These are phyloP conservation scores for Asterella californica DNA, from an alignment of 225 moss, liverwort and hornwort genomes.

Conservation along the genomic window DNA sequence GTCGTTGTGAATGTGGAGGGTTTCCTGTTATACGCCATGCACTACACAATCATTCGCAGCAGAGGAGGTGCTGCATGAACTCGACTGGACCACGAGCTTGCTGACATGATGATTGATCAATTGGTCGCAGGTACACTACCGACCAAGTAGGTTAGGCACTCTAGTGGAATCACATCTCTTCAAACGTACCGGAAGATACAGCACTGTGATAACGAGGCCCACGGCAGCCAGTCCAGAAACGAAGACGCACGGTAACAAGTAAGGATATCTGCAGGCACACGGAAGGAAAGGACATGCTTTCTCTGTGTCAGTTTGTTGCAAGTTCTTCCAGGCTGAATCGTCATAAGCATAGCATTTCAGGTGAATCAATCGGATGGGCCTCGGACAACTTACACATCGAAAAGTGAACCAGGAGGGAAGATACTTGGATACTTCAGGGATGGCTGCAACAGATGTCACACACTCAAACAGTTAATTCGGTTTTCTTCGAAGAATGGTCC, in stretches of 20 bases:
- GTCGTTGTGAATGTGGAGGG: constrained; percentile 27
- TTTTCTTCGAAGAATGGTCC: too few relatives aligned
- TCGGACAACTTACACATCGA: constrained; percentile 7
- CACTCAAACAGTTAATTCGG: too few relatives aligned
- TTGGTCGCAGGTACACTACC: too few relatives aligned
- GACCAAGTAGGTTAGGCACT: not conserved
- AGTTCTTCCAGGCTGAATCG: too few relatives aligned
- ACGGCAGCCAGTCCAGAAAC: constrained; percentile 23
- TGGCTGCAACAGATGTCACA: constrained; percentile 7
- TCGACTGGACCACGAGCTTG: too few relatives aligned
- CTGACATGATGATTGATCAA: too few relatives aligned
- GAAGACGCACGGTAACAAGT: constrained; percentile 35
- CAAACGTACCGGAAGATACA: constrained; percentile 11
- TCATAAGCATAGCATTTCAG: too few relatives aligned
- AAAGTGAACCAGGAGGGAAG: constrained; percentile 26
- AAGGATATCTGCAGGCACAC: constrained; percentile 29
- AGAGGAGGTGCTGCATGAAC: too few relatives aligned
- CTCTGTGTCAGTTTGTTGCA: too few relatives aligned
- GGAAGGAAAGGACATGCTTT: not conserved
- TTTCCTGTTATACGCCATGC: constrained; percentile 19
- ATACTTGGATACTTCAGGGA: constrained; percentile 16
- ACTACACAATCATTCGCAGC: too few relatives aligned
- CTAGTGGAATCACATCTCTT: not conserved
- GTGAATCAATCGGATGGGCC: too few relatives aligned
- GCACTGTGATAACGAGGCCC: constrained; percentile 31